phyloP scores from a whole-genome alignment of 2,329 filamentous ascomycete species.

The Penicillium sp. region DNA sequence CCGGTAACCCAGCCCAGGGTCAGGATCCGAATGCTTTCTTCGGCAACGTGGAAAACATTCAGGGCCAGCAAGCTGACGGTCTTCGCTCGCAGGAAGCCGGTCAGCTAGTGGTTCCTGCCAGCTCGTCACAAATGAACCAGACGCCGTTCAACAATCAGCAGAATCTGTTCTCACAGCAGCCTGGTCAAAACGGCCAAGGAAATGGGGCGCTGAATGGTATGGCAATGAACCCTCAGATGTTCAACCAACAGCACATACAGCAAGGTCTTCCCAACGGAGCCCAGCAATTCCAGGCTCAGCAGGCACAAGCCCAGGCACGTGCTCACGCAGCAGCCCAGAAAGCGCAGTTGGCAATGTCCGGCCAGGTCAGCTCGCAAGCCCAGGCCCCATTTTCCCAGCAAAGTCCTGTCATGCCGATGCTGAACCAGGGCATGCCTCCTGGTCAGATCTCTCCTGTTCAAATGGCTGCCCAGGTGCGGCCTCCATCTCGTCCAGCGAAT shows the following conservation, averaged over 20 bases:
- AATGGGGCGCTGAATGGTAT: slow-evolving; percentile 43
- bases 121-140: slow-evolving; percentile 56
- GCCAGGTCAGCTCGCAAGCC: slow-evolving; percentile 46
- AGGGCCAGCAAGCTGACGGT: slow-evolving; percentile 65
- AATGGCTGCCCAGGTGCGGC: slow-evolving; percentile 37
- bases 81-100: slow-evolving; percentile 64
- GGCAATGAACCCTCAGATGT: slow-evolving; percentile 45
- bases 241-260: slow-evolving; percentile 49
- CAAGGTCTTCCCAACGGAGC: slow-evolving; percentile 46
- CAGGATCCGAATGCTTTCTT: slow-evolving; percentile 45
- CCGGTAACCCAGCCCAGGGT: slow-evolving; percentile 37
- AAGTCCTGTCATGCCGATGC: slow-evolving; percentile 46
- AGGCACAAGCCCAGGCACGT: slow-evolving; percentile 35
- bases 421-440: slow-evolving; percentile 48
- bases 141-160: slow-evolving; percentile 46
- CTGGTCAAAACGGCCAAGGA: slow-evolving; percentile 43
- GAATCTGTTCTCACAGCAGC: slow-evolving; percentile 49
- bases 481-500: slow-evolving; percentile 39
- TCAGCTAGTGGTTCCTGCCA: slow-evolving; percentile 66
- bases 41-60: slow-evolving; percentile 57
- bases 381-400: slow-evolving; percentile 46
- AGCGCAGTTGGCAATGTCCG: slow-evolving; percentile 51
- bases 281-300: slow-evolving; percentile 41
- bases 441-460: slow-evolving; percentile 45
- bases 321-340: slow-evolving; percentile 51